phyloP scores from a whole-genome alignment of 495 filamentous ascomycete species.

The Cetradonia linearis region DNA sequence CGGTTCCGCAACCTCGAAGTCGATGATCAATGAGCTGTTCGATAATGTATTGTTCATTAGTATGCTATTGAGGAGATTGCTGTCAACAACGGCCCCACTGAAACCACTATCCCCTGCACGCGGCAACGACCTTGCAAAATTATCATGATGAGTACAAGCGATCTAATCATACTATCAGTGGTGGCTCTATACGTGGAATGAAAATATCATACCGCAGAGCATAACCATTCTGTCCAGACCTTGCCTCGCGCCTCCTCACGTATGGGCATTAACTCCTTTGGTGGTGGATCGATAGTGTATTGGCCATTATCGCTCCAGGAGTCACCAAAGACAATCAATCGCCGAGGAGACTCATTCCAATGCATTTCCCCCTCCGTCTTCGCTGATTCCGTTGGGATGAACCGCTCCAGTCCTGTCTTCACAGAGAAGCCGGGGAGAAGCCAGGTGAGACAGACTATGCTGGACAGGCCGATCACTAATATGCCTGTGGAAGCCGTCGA shows the following conservation, averaged over 20 bases:
- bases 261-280: slow-evolving; percentile 12
- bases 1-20: slow-evolving; percentile 27
- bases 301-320: slow-evolving; percentile 41
- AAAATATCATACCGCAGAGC: slow-evolving; percentile 30
- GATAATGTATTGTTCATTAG: slow-evolving; percentile 18
- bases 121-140: slow-evolving; percentile 34
- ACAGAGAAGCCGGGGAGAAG: slow-evolving; percentile 1
- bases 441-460: slow-evolving; percentile 12
- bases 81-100: slow-evolving; percentile 36
- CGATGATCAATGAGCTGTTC: slow-evolving; percentile 25
- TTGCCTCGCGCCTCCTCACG: slow-evolving; percentile 29
- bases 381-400: neutral
- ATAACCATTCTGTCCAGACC: slow-evolving; percentile 40
- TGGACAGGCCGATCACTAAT: slow-evolving; percentile 9
- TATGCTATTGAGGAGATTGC: slow-evolving; percentile 23
- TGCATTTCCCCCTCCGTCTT: neutral
- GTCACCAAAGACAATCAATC: slow-evolving; percentile 41
- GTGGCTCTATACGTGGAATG: neutral
- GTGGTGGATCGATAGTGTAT: slow-evolving; percentile 20
- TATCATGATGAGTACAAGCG: slow-evolving; percentile 37
- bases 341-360: slow-evolving; percentile 18
- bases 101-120: slow-evolving; percentile 28
- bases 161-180: slow-evolving; percentile 25
- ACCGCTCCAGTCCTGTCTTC: neutral
- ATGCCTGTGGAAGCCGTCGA: slow-evolving; percentile 7